Conservation (phyloP, 2,329 filamentous ascomycete genomes). For the Diaporthe humulicola region DNA sequence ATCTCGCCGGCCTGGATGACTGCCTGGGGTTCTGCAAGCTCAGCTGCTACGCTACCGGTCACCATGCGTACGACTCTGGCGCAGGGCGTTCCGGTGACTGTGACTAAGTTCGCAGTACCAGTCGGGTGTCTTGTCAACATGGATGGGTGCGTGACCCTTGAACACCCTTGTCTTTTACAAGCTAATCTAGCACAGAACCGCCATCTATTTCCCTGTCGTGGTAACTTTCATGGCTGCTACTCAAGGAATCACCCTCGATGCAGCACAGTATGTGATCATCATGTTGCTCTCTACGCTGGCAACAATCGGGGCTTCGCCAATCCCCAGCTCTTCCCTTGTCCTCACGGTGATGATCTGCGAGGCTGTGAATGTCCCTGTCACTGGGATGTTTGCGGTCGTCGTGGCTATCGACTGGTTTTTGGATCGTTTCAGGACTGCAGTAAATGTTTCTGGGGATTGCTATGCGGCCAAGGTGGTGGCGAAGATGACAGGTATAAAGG, state of each 20-base stretch:
- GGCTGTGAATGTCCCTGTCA: slow-evolving; percentile 57
- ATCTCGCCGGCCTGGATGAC: slow-evolving; percentile 66
- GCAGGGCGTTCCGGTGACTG: slow-evolving; percentile 56
- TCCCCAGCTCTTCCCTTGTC: slow-evolving; percentile 65
- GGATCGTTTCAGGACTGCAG: slow-evolving; percentile 66
- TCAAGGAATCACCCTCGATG: slow-evolving; percentile 58
- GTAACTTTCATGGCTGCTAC: slow-evolving; percentile 66
- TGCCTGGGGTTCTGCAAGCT: slow-evolving; percentile 67
- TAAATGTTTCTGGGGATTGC: slow-evolving; percentile 65
- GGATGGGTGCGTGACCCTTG: slow-evolving; percentile 54
- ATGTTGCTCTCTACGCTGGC: slow-evolving; percentile 63
- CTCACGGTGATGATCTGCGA: slow-evolving; percentile 65
- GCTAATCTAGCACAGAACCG: slow-evolving; percentile 52
- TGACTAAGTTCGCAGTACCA: slow-evolving; percentile 61
- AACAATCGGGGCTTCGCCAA: slow-evolving; percentile 67
- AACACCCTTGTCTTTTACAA: slow-evolving; percentile 33
- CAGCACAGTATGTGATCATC: slow-evolving; percentile 63
- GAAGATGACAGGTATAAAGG: slow-evolving; percentile 54
- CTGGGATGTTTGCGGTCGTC: slow-evolving; percentile 65
- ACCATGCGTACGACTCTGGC: slow-evolving; percentile 58
- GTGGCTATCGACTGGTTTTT: slow-evolving; percentile 69
- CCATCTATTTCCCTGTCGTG: slow-evolving; percentile 67
- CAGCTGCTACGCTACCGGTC: slow-evolving; percentile 64
- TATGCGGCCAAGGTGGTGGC: slow-evolving; percentile 57
- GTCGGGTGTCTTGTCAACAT: slow-evolving; percentile 65